phyloP scores from a whole-genome alignment of 768 basidiomycete species.

The Xanthoconium purpureum region DNA sequence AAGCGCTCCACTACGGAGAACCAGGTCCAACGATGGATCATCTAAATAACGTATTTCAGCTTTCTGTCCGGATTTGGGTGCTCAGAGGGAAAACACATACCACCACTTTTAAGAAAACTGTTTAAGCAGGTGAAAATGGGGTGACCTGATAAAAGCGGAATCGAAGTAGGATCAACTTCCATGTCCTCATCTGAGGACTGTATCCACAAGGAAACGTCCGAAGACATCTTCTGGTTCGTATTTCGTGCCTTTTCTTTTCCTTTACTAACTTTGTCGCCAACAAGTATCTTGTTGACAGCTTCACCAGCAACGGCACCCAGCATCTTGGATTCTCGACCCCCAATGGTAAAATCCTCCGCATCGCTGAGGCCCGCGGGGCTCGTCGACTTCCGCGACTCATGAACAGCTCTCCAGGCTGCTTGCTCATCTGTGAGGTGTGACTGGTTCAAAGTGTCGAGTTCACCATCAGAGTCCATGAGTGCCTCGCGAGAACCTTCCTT shows the following conservation, averaged over 20 bases:
- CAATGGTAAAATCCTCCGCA: slow-evolving; percentile 36
- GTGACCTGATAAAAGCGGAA: slow-evolving; percentile 16
- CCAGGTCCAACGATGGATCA: slow-evolving; percentile 32
- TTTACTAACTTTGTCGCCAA: slow-evolving; percentile 36
- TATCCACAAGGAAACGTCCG: slow-evolving; percentile 35
- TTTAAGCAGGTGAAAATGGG: slow-evolving; percentile 34
- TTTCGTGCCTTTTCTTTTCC: slow-evolving; percentile 27
- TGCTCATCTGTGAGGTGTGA: slow-evolving; percentile 35
- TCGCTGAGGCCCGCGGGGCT: slow-evolving; percentile 10
- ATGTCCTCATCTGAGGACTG: slow-evolving; percentile 18
- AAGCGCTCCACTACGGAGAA: slow-evolving; percentile 45
- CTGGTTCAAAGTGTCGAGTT: slow-evolving; percentile 19
- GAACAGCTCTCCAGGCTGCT: slow-evolving; percentile 39
- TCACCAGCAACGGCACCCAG: slow-evolving; percentile 35
- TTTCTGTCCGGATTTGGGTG: not conserved
- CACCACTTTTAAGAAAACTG: slow-evolving; percentile 25
- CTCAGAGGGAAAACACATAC: slow-evolving; percentile 29
- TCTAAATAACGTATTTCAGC: slow-evolving; percentile 34
- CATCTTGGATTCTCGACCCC: slow-evolving; percentile 31
- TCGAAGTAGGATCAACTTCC: slow-evolving; percentile 15
- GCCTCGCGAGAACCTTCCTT: slow-evolving; percentile 31
- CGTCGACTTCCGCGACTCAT: slow-evolving; percentile 17
- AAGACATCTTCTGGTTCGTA: slow-evolving; percentile 14
- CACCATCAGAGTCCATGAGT: slow-evolving; percentile 9
- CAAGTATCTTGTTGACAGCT: slow-evolving; percentile 44